Evolutionary conservation across 1,284 basidiomycete species (phyloP).

Genomic region (Acaromyces ingoldii): DNA sequence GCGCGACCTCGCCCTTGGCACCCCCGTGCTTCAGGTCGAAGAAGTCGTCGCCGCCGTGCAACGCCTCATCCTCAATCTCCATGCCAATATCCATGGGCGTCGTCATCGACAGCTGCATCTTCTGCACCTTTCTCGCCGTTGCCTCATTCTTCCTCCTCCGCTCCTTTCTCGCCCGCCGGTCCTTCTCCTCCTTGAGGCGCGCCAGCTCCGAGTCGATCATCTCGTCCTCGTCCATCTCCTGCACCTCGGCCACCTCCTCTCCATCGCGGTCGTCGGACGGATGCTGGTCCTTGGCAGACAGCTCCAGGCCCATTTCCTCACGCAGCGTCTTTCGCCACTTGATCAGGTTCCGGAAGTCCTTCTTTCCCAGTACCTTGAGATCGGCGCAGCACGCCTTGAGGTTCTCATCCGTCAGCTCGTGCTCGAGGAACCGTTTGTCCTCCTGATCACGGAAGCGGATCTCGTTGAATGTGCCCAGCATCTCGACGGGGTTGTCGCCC

Average conservation of each 20-base stretch:
- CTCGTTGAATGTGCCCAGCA: conserved; percentile 77
- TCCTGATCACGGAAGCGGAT: conserved; percentile 68
- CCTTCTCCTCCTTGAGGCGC: conserved; percentile 73
- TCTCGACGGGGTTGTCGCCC: conserved; percentile 57
- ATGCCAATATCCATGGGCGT: conserved; percentile 91
- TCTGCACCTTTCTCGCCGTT: conserved; percentile 78
- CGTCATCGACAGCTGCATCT: conserved; percentile 96
- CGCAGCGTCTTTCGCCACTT: conserved; percentile 70
- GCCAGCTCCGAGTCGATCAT: conserved; percentile 72
- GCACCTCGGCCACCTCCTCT: conserved; percentile 18
- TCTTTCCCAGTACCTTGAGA: conserved; percentile 93
- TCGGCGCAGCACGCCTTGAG: conserved; percentile 79
- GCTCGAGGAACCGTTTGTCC: conserved; percentile 69
- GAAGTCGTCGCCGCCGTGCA: conserved; percentile 36
- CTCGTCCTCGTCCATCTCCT: conserved; percentile 53
- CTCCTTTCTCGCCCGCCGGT: conserved; percentile 70
- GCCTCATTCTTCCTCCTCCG: conserved; percentile 83
- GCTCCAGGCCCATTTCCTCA: conserved; percentile 61
- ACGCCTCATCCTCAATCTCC: conserved; percentile 56
- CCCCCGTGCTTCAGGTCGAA: conserved; percentile 29
- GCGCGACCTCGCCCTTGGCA: conserved; percentile 11
- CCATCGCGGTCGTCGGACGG: conserved; percentile 22
- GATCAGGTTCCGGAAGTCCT: conserved; percentile 88
- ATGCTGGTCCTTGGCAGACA: conserved; percentile 8
- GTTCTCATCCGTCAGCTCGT: conserved; percentile 60